Conservation (phyloP, 1,284 basidiomycete species). For the Apiotrichum sp. region DNA sequence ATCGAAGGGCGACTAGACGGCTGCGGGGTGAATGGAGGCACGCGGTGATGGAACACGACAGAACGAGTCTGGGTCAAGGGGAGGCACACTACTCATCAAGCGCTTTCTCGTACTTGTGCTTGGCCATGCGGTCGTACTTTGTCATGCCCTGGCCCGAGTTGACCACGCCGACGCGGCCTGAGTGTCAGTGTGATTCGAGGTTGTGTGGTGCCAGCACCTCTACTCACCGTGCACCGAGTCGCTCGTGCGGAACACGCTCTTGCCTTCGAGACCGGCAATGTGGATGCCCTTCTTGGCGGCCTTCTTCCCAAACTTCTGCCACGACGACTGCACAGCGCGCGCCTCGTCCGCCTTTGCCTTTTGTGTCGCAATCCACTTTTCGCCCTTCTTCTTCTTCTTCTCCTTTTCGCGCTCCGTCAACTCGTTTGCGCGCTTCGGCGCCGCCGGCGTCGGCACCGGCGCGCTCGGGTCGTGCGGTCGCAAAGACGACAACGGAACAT, state of each 20-base stretch:
- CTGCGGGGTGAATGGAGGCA: background rate
- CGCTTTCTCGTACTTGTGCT: conserved; percentile 82
- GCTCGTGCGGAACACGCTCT: conserved; percentile 85
- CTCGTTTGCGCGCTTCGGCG: conserved; percentile 62
- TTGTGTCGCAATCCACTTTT: conserved; percentile 83
- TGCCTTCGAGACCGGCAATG: conserved; percentile 72
- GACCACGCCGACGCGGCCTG: conserved; percentile 75
- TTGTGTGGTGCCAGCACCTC: background rate
- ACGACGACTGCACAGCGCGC: conserved; percentile 77
- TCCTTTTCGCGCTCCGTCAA: conserved; percentile 80
- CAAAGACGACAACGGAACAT: conserved; percentile 66
- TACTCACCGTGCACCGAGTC: background rate
- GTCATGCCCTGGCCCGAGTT: conserved; percentile 92
- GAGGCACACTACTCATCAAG: conserved; percentile 58
- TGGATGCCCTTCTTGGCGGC: conserved; percentile 87
- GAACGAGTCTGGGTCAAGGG: too few species aligned
- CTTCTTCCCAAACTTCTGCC: conserved; percentile 98
- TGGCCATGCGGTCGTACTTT: conserved; percentile 58
- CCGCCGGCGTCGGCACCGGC: conserved; percentile 58
- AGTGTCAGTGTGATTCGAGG: background rate
- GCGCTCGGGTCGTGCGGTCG: conserved; percentile 52
- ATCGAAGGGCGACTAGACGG: background rate
- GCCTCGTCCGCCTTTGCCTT: conserved; percentile 87
- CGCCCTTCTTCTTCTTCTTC: conserved; percentile 89
- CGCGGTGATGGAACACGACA: too few species aligned